phyloP scores from a whole-genome alignment of 208 protist species.

The Trypanosoma platydactyli region DNA sequence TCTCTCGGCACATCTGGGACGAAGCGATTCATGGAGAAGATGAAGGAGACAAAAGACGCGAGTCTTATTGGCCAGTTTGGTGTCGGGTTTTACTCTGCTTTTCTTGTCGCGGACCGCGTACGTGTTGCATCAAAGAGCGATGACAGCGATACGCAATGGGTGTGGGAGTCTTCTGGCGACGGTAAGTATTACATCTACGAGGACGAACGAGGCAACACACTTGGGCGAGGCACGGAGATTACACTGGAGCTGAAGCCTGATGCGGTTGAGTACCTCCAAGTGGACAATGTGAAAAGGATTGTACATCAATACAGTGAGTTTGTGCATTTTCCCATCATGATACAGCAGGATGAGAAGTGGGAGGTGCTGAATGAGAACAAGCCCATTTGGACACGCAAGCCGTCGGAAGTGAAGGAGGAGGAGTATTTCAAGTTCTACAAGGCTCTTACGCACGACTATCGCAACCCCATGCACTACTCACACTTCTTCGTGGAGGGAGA shows the following conservation, averaged over 20 bases:
- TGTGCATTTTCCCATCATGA: constrained; percentile 99
- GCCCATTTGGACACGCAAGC: constrained; percentile 98
- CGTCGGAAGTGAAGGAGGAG: constrained; percentile 95
- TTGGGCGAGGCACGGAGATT: constrained; percentile 97
- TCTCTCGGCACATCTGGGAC: constrained; percentile 99
- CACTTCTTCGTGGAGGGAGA: constrained; percentile 99
- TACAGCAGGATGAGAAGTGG: constrained; percentile 87
- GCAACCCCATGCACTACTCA: constrained; percentile 93
- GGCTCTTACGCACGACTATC: constrained; percentile 92
- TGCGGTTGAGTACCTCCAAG: constrained; percentile 95
- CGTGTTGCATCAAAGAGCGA: constrained; percentile 95
- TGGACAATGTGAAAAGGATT: constrained; percentile 87
- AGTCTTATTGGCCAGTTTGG: constrained; percentile 99
- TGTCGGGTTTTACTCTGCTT: constrained; percentile 99
- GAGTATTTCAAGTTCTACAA: constrained; percentile 99
- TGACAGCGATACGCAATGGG: constrained; percentile 92
- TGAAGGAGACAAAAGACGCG: constrained; percentile 79
- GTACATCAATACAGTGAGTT: constrained; percentile 99
- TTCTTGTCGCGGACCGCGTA: constrained; percentile 99
- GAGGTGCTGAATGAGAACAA: constrained; percentile 97
- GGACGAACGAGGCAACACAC: constrained; percentile 93
- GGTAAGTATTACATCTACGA: constrained; percentile 94
- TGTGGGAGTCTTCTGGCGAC: constrained; percentile 98
- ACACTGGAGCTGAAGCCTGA: constrained; percentile 97
- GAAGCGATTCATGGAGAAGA: constrained; percentile 93